Evolutionary conservation across 352 stramenopile genomes (phyloP).

Genomic region (Phytophthora vignae): DNA sequence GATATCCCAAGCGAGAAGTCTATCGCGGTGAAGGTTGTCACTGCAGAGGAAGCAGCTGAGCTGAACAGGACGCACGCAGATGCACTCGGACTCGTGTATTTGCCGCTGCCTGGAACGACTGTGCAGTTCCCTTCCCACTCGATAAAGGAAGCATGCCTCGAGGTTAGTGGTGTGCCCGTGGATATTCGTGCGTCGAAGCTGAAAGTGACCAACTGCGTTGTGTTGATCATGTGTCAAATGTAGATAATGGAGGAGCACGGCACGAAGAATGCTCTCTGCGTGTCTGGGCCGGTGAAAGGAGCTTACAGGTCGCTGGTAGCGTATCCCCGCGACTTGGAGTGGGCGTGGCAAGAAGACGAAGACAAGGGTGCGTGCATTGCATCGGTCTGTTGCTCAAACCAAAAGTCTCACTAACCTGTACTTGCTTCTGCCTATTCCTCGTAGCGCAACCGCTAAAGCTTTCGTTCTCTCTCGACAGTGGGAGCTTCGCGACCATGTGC

Average conservation of each 20-base stretch:
- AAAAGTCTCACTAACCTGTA: too few relatives aligned
- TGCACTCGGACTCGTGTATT: slow-evolving; percentile 50
- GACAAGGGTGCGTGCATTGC: slow-evolving; percentile 17
- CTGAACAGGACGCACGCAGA: slow-evolving; percentile 43
- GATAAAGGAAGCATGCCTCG: slow-evolving; percentile 45
- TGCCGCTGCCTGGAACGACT: slow-evolving; percentile 70
- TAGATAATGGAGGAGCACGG: slow-evolving; percentile 61
- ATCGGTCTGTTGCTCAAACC: too few relatives aligned
- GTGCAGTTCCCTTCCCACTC: slow-evolving; percentile 55
- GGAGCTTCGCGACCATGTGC: slow-evolving; percentile 85
- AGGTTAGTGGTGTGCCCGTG: slow-evolving; percentile 38
- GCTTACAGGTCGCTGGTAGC: slow-evolving; percentile 65
- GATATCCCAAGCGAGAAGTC: slow-evolving; percentile 21
- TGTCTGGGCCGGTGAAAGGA: slow-evolving; percentile 61
- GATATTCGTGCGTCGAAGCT: background rate
- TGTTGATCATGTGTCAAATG: background rate
- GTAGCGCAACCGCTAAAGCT: slow-evolving; percentile 35
- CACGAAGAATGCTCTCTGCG: slow-evolving; percentile 47
- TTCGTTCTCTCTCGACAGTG: slow-evolving; percentile 67
- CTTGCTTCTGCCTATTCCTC: too few relatives aligned
- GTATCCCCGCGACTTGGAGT: slow-evolving; percentile 53
- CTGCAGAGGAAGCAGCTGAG: slow-evolving; percentile 41
- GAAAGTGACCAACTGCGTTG: slow-evolving; percentile 1
- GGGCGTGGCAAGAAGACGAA: slow-evolving; percentile 42
- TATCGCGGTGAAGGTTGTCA: slow-evolving; percentile 41